phyloP scores from a whole-genome alignment of 2,329 filamentous ascomycete species.

The Aspergillus piperis region DNA sequence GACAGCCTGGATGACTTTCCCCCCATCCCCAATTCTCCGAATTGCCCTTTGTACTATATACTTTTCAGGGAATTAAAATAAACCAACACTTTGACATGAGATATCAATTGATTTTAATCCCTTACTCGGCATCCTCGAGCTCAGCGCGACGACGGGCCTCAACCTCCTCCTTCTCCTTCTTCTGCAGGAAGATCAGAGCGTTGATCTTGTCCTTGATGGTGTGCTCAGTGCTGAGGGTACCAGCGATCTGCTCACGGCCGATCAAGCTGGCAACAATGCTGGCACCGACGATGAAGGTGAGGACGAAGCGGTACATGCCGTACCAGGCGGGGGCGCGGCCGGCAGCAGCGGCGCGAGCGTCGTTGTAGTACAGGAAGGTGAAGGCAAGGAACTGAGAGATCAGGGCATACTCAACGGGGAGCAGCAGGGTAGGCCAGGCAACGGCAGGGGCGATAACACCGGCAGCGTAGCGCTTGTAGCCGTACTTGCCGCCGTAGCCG shows the following conservation, averaged over 20 bases:
- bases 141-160: constrained; percentile 39
- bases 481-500: constrained; percentile 65
- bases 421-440: constrained; percentile 85
- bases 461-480: constrained; percentile 78
- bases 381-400: constrained; percentile 86
- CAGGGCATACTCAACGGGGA: constrained; percentile 81
- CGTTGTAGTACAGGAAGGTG: constrained; percentile 80
- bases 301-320: constrained; percentile 81
- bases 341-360: constrained; percentile 68
- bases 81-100: too few relatives aligned
- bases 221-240: constrained; percentile 37
- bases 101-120: background rate
- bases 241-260: constrained; percentile 73
- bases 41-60: background rate
- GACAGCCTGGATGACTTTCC: background rate
- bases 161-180: constrained; percentile 49
- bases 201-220: constrained; percentile 53
- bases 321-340: constrained; percentile 90
- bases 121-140: constrained; percentile 38
- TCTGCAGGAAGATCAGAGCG: constrained; percentile 52
- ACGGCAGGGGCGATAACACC: constrained; percentile 77
- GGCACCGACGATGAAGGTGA: constrained; percentile 84
- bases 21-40: background rate
- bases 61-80: background rate
- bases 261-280: constrained; percentile 80